A percentile compares a stretch with the other conserved stretches of the same genome.
These are phyloP conservation scores for Blastocystis sp. DNA, from an alignment of 352 stramenopile species.

Conservation along the genomic window DNA sequence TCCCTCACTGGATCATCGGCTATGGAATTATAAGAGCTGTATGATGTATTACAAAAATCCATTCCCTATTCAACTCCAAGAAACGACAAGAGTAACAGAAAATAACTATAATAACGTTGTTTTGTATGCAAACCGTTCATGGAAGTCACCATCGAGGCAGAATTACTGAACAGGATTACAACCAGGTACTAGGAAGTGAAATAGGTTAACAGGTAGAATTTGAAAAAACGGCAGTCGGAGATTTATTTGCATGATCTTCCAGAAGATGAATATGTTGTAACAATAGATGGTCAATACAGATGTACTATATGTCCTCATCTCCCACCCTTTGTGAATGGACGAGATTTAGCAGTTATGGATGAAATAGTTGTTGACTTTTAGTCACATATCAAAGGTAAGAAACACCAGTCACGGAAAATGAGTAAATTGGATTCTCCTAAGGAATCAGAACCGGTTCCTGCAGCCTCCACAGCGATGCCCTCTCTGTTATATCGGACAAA, in stretches of 20 bases:
- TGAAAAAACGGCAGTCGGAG: neutral
- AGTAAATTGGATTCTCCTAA: neutral
- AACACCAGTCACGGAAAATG: conserved; percentile 16
- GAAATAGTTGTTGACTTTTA: neutral
- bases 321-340: conserved; percentile 21
- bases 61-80: neutral
- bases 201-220: neutral
- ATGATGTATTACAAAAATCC: conserved; percentile 23
- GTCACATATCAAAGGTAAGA: conserved; percentile 28
- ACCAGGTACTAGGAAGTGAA: neutral
- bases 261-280: conserved; percentile 43
- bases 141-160: conserved; percentile 30
- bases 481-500: conserved; percentile 32
- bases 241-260: neutral
- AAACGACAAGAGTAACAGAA: neutral
- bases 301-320: conserved; percentile 44
- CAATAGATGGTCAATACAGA: conserved; percentile 18
- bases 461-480: conserved; percentile 16
- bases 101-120: neutral
- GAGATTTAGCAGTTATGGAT: neutral
- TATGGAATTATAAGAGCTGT: neutral
- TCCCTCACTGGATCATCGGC: conserved; percentile 57
- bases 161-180: neutral
- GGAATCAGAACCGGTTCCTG: neutral
- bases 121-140: conserved; percentile 46